Evolutionary conservation across 2,329 filamentous ascomycete genomes (phyloP), one percentile per base, ranked within the genome.

Genomic region (Penicillium sp.): DNA sequence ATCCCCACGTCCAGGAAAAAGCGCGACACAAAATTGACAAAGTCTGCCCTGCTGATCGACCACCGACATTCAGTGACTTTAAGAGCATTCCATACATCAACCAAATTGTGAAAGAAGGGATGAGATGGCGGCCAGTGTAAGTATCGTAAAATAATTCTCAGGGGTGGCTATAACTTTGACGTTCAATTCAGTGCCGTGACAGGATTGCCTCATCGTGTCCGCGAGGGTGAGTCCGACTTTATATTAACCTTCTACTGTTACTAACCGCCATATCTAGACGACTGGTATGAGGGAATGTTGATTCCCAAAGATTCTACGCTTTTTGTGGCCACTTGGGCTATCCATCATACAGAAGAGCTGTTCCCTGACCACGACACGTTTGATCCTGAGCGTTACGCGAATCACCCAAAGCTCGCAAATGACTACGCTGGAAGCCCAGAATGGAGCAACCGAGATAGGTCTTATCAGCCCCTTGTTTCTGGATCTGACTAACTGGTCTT

Each of bases 391-490:
- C 63, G 68, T 5, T 70, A 63, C 43, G 54, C 57, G 2, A 36
- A 64, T 20, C 61, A 70, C 45, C 51, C 63, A 1, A 51, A 58
- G 5, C 58, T 72, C 0, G 70, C 74, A 3, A 64, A 63, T 1
- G 67, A 73, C 9, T 72, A 73, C 24, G 67, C 72, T 9, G 11
- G 60, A 63, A 33, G 55, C 31, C 24, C 7, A 25, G 24, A 25
- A 7, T 25, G 24, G 24, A 25, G 24, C 24, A 25, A 25, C 31
- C 31, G 31, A 35, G 31, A 35, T 35, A 35, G 16, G 31, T 25
- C 24, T 25, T 35, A 16, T 14, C 10, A 13, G 4, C 13, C 31
- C 31, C 31, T 35, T 35, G 16, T 35, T 35, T 13, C 13, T 35
- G 11, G 11, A 35, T 35, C 16, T 35, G 31, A 35, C 31, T 35